phyloP scores from a whole-genome alignment of 2,329 filamentous ascomycete genomes.

The Trichoderma breve region DNA sequence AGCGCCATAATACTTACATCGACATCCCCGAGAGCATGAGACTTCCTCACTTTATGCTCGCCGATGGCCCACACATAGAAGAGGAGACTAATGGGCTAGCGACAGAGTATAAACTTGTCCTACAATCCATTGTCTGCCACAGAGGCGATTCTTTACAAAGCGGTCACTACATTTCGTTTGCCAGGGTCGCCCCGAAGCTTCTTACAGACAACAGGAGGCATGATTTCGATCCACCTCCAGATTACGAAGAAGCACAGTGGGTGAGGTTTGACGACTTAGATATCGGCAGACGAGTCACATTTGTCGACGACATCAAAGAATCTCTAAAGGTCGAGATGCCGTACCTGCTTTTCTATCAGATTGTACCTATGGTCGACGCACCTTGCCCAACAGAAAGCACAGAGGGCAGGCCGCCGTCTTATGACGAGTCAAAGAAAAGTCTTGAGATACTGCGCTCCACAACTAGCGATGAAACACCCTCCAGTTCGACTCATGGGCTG shows the following conservation, averaged over 20 bases:
- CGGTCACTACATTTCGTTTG: constrained; percentile 87
- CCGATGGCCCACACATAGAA: constrained; percentile 67
- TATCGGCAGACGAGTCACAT: constrained; percentile 64
- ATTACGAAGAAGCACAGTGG: constrained; percentile 75
- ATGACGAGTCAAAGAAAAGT: constrained; percentile 51
- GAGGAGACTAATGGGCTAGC: constrained; percentile 62
- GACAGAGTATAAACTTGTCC: constrained; percentile 87
- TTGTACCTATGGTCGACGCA: constrained; percentile 79
- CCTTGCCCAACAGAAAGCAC: constrained; percentile 47
- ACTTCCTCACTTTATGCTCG: constrained; percentile 81
- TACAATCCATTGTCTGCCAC: constrained; percentile 92
- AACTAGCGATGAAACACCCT: constrained; percentile 21
- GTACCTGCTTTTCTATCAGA: constrained; percentile 93
- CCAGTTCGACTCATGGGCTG: constrained; percentile 8
- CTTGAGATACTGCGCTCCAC: constrained; percentile 33
- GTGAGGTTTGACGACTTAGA: constrained; percentile 87
- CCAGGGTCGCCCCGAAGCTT: constrained; percentile 66
- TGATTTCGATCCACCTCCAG: constrained; percentile 57
- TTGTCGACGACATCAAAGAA: constrained; percentile 74
- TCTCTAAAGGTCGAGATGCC: constrained; percentile 84
- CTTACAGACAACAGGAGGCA: constrained; percentile 59
- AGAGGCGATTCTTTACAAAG: constrained; percentile 80
- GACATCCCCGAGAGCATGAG: constrained; percentile 83
- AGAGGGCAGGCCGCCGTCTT: constrained; percentile 56
- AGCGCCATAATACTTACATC: constrained; percentile 75